Evolutionary conservation across 257 asterid genomes (phyloP).

Genomic region (Prunella vulgaris): DNA sequence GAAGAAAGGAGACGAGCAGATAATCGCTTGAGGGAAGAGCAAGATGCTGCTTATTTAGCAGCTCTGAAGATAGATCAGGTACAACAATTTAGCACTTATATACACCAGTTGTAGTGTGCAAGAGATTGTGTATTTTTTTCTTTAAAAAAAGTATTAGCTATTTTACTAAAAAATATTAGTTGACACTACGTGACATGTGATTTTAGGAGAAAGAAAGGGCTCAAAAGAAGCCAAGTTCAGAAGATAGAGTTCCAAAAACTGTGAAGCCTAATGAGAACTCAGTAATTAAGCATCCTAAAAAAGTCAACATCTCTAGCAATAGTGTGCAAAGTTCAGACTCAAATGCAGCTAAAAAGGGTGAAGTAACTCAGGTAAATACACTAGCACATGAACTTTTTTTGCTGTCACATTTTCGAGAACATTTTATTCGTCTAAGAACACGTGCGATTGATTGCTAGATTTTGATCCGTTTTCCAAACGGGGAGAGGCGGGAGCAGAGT

Average conservation of each 20-base stretch:
- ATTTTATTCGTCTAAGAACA: background rate
- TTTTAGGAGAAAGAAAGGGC: slow-evolving; percentile 52
- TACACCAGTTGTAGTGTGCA: background rate
- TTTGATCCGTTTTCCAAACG: slow-evolving; percentile 76
- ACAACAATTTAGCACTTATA: background rate
- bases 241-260: slow-evolving; percentile 20
- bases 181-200: background rate
- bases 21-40: slow-evolving; percentile 64
- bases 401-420: background rate
- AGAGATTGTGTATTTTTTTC: background rate
- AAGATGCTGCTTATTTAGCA: slow-evolving; percentile 72
- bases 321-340: slow-evolving; percentile 21
- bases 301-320: slow-evolving; percentile 19
- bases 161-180: background rate
- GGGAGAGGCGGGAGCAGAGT: slow-evolving; percentile 75
- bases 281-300: slow-evolving; percentile 24
- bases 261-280: slow-evolving; percentile 22
- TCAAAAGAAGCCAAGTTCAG: slow-evolving; percentile 30
- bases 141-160: background rate
- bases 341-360: slow-evolving; percentile 34
- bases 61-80: slow-evolving; percentile 79
- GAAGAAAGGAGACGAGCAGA: slow-evolving; percentile 44
- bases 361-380: slow-evolving; percentile 51
- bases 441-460: slow-evolving; percentile 33
- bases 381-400: background rate